A percentile compares a stretch with the other conserved stretches of the same genome.
Conservation (phyloP, 2,329 filamentous ascomycete genomes). For the Ceratocystis papillata region DNA sequence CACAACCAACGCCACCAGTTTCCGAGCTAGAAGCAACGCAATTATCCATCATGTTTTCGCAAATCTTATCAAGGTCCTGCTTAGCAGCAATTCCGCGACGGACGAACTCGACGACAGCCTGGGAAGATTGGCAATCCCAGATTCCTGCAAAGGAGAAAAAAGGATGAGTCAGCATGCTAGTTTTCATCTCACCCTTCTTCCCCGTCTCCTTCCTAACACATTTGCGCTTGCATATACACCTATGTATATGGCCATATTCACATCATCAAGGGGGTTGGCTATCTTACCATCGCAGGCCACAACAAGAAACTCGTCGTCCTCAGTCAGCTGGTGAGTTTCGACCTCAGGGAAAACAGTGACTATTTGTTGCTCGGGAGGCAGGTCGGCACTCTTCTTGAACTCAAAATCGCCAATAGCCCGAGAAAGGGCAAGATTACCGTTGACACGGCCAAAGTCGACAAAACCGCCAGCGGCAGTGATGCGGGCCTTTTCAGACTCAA, state of each 20-base stretch:
- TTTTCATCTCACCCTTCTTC: neutral
- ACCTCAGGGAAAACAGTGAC: slow-evolving; percentile 96
- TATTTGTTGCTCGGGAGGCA: slow-evolving; percentile 96
- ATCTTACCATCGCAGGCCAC: slow-evolving; percentile 79
- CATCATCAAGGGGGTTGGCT: neutral
- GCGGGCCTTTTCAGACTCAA: slow-evolving; percentile 92
- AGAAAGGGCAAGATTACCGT: slow-evolving; percentile 92
- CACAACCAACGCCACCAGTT: slow-evolving; percentile 92
- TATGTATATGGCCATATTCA: neutral
- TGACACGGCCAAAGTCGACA: slow-evolving; percentile 96
- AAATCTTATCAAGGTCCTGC: slow-evolving; percentile 88
- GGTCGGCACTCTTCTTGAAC: slow-evolving; percentile 97
- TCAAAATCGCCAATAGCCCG: slow-evolving; percentile 98
- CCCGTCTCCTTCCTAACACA: neutral
- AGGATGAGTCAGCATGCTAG: neutral
- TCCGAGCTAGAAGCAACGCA: slow-evolving; percentile 96
- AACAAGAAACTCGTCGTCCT: slow-evolving; percentile 92
- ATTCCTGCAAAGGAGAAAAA: slow-evolving; percentile 55
- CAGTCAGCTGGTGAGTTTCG: slow-evolving; percentile 74
- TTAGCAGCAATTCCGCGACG: slow-evolving; percentile 91
- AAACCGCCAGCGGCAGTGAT: slow-evolving; percentile 95
- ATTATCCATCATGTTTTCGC: slow-evolving; percentile 99
- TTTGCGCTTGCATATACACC: too few species aligned
- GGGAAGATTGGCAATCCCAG: slow-evolving; percentile 98
- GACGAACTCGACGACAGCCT: slow-evolving; percentile 94